phyloP scores from a whole-genome alignment of 495 filamentous ascomycete genomes.

The Entonaema liquescens region DNA sequence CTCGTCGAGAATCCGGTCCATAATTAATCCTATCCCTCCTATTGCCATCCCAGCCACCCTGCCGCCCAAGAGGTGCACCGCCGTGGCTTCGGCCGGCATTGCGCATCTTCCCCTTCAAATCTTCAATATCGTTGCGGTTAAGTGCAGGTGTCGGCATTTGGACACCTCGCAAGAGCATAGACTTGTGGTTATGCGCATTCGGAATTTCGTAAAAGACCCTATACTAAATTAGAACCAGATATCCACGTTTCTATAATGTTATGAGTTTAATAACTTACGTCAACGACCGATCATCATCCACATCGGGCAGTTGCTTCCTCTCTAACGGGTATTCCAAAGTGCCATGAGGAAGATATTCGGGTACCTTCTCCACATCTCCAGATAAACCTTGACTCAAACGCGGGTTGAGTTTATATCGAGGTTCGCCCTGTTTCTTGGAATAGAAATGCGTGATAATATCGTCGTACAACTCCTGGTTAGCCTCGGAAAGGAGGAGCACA shows the following conservation, averaged over 20 bases:
- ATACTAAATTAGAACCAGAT: conserved; percentile 16
- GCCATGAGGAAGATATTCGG: conserved; percentile 77
- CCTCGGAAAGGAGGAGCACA: conserved; percentile 81
- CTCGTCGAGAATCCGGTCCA: conserved; percentile 48
- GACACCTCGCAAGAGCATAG: conserved; percentile 89
- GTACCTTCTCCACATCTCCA: conserved; percentile 83
- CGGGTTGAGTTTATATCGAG: conserved; percentile 74
- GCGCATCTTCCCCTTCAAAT: conserved; percentile 66
- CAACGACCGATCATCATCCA: conserved; percentile 85
- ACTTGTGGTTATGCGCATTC: conserved; percentile 78
- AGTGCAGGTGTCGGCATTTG: conserved; percentile 74
- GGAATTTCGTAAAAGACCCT: conserved; percentile 90
- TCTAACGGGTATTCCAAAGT: conserved; percentile 68
- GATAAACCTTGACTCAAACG: conserved; percentile 77
- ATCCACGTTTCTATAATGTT: conserved; percentile 12
- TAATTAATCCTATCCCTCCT: conserved; percentile 53
- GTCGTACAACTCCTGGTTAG: conserved; percentile 78
- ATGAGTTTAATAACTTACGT: conserved; percentile 62
- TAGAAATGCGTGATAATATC: conserved; percentile 85
- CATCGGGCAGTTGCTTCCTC: conserved; percentile 71
- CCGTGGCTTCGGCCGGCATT: conserved; percentile 65
- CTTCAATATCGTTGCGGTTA: conserved; percentile 74
- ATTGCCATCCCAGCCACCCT: conserved; percentile 43
- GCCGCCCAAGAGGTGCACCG: conserved; percentile 52
- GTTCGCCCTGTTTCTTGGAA: conserved; percentile 78